Percentiles rank a stretch among this genome's conserved stretches.
These are phyloP conservation scores for Diaporthe citriasiana DNA, from an alignment of 2,329 filamentous ascomycete species.

Conservation along the genomic window DNA sequence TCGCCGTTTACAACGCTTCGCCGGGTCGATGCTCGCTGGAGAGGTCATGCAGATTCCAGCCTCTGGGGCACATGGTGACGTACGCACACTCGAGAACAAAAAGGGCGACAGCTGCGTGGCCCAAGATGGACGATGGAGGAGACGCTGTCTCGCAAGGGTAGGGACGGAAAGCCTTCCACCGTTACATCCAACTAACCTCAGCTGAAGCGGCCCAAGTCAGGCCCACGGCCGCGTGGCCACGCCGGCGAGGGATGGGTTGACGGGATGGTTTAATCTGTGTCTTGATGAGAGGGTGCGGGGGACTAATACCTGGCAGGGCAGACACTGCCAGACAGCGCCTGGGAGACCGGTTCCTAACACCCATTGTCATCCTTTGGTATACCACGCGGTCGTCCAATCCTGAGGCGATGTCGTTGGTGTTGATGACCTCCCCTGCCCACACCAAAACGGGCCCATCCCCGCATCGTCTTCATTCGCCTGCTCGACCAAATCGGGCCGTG, in stretches of 20 bases:
- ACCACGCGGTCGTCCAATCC: constrained; percentile 7
- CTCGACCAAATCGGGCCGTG: constrained; percentile 31
- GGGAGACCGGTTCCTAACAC: neutral
- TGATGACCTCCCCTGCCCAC: constrained; percentile 17
- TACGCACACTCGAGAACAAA: constrained; percentile 5
- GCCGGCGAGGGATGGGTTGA: neutral
- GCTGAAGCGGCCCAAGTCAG: constrained; percentile 8
- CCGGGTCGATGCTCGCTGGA: neutral
- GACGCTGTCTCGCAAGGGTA: neutral
- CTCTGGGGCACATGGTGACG: neutral
- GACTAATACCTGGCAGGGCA: neutral
- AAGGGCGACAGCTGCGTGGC: neutral
- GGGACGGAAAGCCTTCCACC: neutral
- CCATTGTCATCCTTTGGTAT: constrained; percentile 12
- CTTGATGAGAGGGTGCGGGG: neutral
- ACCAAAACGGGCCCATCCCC: constrained; percentile 8
- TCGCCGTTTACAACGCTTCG: neutral
- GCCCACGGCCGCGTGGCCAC: constrained; percentile 14
- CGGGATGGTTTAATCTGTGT: neutral
- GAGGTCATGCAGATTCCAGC: neutral
- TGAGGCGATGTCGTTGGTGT: neutral
- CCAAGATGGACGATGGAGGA: neutral
- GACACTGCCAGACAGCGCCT: neutral
- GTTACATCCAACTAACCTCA: neutral
- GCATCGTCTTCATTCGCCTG: constrained; percentile 17